Evolutionary conservation across 495 filamentous ascomycete species (phyloP), one percentile per base, ranked within the genome.

Genomic region (Penicillium macrosclerotiorum): DNA sequence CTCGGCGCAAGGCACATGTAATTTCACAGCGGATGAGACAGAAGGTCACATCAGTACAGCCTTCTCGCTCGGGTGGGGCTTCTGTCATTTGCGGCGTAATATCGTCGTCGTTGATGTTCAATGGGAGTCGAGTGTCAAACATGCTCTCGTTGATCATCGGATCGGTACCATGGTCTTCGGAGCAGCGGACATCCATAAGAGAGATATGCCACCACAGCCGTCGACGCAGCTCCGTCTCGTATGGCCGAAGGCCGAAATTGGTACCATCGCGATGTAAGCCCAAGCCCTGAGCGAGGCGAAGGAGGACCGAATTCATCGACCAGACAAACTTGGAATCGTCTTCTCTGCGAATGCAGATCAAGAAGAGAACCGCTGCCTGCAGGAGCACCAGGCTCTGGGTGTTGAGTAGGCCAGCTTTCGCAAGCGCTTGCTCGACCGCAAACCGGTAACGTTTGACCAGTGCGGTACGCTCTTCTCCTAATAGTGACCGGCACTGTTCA

Each of bases 111-210:
- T 95, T 87, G 56, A 95, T 74, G 54, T 92, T 93, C 22, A 84
- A 65, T 0, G 86, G 86, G n/a, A 83, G 63, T 37, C 75, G 68
- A 3, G 85, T 93, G 59, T 95, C 89, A 52, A 83, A 95, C 26
- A 80, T 74, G 39, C 67, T 64, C 34, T 86, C 83, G 18, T 80
- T 61, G 13, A 95, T 85, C 11, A 78, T 82, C 7, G 87, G 78
- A 48, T 94, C 88, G 23, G 84, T 86, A 0, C 89, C 91, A 59
- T 92, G 85, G 47, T 93, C 90, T 56, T 95, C 90, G 8, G 86
- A 82, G 0, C 89, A 83, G 13, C 88, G 77, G 3, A 82, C 68
- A 61, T 96, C 90, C 34, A 95, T 60, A 14, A 90, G 69, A 56
- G 80, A 84, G 7, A 95, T 76, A 34, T 86, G 81, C 83, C 89